Evolutionary conservation across 2,329 filamentous ascomycete genomes (phyloP), one percentile per base, ranked within the genome.

Genomic region (Stachybotrys elegans): DNA sequence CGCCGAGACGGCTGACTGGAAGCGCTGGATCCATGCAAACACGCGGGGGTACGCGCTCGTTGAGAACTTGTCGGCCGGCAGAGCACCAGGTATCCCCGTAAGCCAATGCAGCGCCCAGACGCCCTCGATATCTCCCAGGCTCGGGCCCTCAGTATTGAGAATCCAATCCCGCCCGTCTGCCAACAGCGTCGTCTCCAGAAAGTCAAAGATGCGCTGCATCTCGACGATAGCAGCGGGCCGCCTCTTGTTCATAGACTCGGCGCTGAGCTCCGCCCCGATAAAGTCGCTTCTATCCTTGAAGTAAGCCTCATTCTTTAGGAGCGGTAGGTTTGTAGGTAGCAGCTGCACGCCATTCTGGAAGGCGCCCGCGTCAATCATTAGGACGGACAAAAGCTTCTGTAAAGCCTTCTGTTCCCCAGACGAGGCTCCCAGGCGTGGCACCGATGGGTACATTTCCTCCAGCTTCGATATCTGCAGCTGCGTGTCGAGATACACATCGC

Each of bases 21-120:
- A 88, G n/a, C 84, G 70, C 35, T 66, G 59, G 16, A 86, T 71
- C 81, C 83, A 88, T 2, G 75, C 74, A 56, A 78, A 84, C 0
- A 80, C 75, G 45, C 67, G 73, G 1, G 83, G 84, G 53, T 78
- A 86, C 31, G 63, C 65, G 16, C 61, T 59, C 13, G 66, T 56
- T 3, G 75, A 75, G 49, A 88, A 72, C 6, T 71, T 53, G 17
- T 74, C 68, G 40, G 65, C 46, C 4, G 78, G 74, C 38, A 86
- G 68, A 13, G 76, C 75, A 5, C 74, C 74, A 12, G 73, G 73
- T 38, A 86, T 66, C 11, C 62, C 65, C 3, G 63, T 59, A 2
- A 87, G 61, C 85, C 85, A 89, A 60, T 83, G 75, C 51, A 88
- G 73, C 1, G 76, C 72, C 81, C 81, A 88, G 12, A 84, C 65